Conservation (phyloP, 345 rosid species). For the Theobroma cacao region DNA sequence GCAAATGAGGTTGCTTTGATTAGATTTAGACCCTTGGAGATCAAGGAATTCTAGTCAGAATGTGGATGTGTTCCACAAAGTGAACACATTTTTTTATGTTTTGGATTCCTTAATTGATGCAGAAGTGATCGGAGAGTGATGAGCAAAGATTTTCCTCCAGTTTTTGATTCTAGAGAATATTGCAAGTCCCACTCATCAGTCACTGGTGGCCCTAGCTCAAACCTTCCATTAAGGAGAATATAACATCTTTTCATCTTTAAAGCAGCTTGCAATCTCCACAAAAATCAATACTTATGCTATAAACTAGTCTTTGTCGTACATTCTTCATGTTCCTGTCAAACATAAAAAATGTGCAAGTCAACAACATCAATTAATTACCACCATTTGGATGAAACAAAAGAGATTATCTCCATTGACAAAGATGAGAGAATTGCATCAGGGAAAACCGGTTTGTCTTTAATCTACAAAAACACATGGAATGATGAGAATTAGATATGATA, state of each 20-base stretch:
- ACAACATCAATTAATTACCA: not conserved
- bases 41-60: not conserved
- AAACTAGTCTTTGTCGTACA: not conserved
- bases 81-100: not conserved
- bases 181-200: conserved; percentile 9
- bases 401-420: not conserved
- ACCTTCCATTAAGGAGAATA: conserved; percentile 1
- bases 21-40: not conserved
- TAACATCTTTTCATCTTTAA: no score
- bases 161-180: not conserved
- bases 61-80: conserved; percentile 2
- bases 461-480: conserved; percentile 17
- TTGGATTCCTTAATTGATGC: conserved; percentile 17
- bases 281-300: not conserved
- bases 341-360: not conserved
- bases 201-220: not conserved
- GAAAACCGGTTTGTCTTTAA: not conserved
- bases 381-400: conserved; percentile 1
- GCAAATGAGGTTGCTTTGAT: conserved; percentile 6
- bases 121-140: not conserved
- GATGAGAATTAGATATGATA: conserved; percentile 31
- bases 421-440: not conserved
- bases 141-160: not conserved
- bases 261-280: no score
- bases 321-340: not conserved